A percentile compares a stretch with the other conserved stretches of the same genome.
Conservation (phyloP, 2,329 filamentous ascomycete genomes). For the Aspergillus clavatus region DNA sequence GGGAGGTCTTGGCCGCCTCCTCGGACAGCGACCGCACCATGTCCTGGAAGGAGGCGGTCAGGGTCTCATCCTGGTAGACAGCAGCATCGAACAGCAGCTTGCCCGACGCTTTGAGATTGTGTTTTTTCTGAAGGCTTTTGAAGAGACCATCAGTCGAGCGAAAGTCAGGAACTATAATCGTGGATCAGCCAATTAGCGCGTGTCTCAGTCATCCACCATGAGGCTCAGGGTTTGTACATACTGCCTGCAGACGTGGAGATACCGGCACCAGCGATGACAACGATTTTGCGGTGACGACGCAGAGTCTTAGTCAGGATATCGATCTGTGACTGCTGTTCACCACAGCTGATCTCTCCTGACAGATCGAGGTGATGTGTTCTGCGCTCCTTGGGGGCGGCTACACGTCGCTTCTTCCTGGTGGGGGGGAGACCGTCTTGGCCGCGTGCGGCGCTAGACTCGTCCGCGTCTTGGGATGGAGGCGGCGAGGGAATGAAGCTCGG, state of each 20-base stretch:
- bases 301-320: constrained; percentile 68
- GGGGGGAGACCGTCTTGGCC: constrained; percentile 62
- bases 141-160: constrained; percentile 89
- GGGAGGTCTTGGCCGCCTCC: constrained; percentile 69
- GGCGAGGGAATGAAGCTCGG: constrained; percentile 39
- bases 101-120: constrained; percentile 87
- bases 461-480: constrained; percentile 40
- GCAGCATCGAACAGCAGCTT: constrained; percentile 97
- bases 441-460: constrained; percentile 35
- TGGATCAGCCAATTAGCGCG: constrained; percentile 10
- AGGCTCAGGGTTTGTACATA: constrained; percentile 47
- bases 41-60: constrained; percentile 86
- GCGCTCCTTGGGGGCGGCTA: constrained; percentile 60
- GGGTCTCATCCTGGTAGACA: constrained; percentile 86
- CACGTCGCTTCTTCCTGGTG: constrained; percentile 68
- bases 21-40: constrained; percentile 89
- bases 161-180: constrained; percentile 77
- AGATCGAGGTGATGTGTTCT: constrained; percentile 81
- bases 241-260: constrained; percentile 95
- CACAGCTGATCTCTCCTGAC: constrained; percentile 28
- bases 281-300: constrained; percentile 89
- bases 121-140: constrained; percentile 73
- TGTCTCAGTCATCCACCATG: constrained; percentile 6
- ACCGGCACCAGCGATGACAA: constrained; percentile 91
- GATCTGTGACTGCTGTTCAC: constrained; percentile 58